These are phyloP conservation scores for Xylariaceae sp. DNA, from an alignment of 2,329 filamentous ascomycete genomes.

Conservation along the genomic window DNA sequence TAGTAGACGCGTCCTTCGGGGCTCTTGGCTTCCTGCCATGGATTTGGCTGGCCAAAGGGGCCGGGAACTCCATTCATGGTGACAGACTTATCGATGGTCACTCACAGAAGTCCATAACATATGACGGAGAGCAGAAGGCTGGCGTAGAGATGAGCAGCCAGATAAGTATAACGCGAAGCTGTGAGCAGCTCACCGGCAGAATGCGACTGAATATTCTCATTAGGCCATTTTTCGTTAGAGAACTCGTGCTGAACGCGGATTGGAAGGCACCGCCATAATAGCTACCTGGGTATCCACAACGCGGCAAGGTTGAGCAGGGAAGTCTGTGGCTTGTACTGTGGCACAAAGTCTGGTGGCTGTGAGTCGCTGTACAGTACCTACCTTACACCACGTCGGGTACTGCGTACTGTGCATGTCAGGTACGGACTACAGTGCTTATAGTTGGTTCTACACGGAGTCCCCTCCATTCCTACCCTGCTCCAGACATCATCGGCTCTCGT, in stretches of 20 bases:
- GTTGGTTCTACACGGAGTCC: too few species aligned
- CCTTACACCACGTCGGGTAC: too few species aligned
- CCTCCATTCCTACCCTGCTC: too few species aligned
- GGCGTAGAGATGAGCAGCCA: background rate
- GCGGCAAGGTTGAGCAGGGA: background rate
- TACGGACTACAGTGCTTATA: too few species aligned
- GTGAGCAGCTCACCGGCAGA: background rate
- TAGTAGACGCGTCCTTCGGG: constrained; percentile 84
- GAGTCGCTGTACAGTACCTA: background rate
- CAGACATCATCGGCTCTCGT: too few species aligned
- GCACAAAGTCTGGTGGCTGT: background rate
- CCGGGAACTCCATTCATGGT: constrained; percentile 55
- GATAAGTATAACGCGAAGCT: background rate
- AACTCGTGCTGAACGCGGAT: background rate
- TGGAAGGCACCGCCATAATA: constrained; percentile 9
- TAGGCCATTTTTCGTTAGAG: constrained; percentile 9
- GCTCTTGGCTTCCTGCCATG: constrained; percentile 78
- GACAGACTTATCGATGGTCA: constrained; percentile 5
- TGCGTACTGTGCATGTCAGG: background rate
- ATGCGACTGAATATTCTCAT: constrained; percentile 4
- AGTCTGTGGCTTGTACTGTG: constrained; percentile 1
- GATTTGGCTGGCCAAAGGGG: constrained; percentile 45
- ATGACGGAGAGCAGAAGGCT: background rate
- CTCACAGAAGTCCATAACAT: background rate
- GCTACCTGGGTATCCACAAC: background rate